Evolutionary conservation across 148 eudicot genomes (phyloP), one percentile per base, ranked within the genome.

Genomic region (Amaranthus cruentus): DNA sequence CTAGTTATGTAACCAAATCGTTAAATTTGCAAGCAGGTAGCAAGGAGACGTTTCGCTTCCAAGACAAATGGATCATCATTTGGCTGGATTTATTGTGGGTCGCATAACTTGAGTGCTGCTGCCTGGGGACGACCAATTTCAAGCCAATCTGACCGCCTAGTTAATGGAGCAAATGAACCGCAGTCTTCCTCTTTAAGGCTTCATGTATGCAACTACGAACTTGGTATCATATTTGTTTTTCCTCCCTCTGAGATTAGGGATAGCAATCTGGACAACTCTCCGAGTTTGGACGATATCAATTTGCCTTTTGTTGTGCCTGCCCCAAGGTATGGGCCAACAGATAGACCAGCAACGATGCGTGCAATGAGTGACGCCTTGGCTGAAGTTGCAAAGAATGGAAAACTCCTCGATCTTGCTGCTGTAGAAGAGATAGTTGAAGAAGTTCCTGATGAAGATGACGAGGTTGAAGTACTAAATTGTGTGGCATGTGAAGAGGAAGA

Each of bases 21-120:
- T 59, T 15, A 79, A 63, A 49, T 13, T 47, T 62, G 49, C 72
- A 59, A 76, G 69, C 85, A 93, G 98, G 97, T 93, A 52, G 98
- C 93, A 58, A 75, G 92, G 73, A 85, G 98, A 80, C 86, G 92
- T 51, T 93, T 93, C 79, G 77, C 82, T 77, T 82, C 88, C 14
- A 89, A 82, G 55, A 84, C 72, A 7, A 88, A 72, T 38, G 76
- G 74, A 43, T 73, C 96, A 18, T 87, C 94, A 6, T 90, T 84
- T 68, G 98, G 98, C 9, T 93, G 98, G 98, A 84, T 91, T 66
- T 93, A 93, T 79, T 77, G 87, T 55, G 97, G 97, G 4, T 91
- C 98, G 15, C 97, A 93, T 79, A 93, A 93, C 69, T 82, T 93
- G 79, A 93, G 98, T 74, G 91, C 95, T 6, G 98, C 97, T 49